Base-by-base conservation (phyloP, 805 yeast species). In the Candida taoyuanica region DNA sequence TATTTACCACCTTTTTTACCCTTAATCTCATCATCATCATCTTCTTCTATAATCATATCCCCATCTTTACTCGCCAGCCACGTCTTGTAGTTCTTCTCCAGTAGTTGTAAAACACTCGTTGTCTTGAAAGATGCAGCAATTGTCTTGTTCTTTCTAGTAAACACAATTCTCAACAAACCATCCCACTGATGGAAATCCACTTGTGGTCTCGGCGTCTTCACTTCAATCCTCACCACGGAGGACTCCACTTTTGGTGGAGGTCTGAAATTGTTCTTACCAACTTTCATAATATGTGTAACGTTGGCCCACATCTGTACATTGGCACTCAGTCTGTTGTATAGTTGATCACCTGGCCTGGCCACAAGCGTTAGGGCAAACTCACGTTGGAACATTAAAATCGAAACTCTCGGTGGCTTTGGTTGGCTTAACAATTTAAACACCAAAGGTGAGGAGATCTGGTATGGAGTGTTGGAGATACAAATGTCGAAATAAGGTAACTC, bases 241-340 rank as follows among this genome's bases (percentile, higher is more conserved):
- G 97, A 88, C 62, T 93, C 98, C 41, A 93, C 98, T 62, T 93
- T 89, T 42, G 98, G 98, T 9, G 98, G 98, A 17, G 98, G 98
- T 52, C 96, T 74, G 70, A 93, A 93, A 58, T 93, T 93, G 59
- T 93, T 93, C 58, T 80, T 84, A 17, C 98, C 98, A 21, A 93
- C 98, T 63, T 93, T 93, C 98, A 93, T 93, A 37, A 93, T 85
- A 60, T 93, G 98, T 7, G 95, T 88, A 13, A 93, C 97, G 48
- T 86, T 86, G n/a, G 97, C 96, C 97, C 98, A 93, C 98, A 93
- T 91, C 58, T 93, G 98, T 1, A 93, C 98, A 57, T 93, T 93
- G 21, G 96, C 98, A 23, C 95, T 83, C 38, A 93, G 71, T 55
- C 98, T 76, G 63, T 96, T 88, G 67, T 91, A 93, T 28, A 93